Conservation (phyloP, 208 protist species). For the Trypanosoma lewisi region DNA sequence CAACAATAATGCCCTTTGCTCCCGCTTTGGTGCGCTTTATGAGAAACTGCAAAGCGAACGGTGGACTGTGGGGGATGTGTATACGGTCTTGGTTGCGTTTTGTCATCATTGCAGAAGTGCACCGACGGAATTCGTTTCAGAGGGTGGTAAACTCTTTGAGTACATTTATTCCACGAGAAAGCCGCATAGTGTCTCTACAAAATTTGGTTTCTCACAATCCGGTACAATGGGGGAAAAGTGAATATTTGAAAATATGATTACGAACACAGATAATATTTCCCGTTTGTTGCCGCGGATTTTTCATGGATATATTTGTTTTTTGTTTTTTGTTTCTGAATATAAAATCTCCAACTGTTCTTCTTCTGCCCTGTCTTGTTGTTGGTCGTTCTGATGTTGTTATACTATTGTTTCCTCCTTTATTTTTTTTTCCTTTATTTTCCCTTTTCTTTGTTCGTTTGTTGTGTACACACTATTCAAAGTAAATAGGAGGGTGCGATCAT, state of each 20-base stretch:
- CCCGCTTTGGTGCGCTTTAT: conserved; percentile 23
- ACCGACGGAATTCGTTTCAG: neutral
- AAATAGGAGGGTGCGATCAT: neutral
- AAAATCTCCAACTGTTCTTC: no score
- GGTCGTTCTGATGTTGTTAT: neutral
- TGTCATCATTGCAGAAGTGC: neutral
- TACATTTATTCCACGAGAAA: conserved; percentile 5
- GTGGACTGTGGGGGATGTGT: conserved; percentile 51
- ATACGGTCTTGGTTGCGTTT: conserved; percentile 24
- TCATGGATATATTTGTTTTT: no score
- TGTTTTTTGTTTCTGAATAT: no score
- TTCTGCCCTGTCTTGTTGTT: conserved; percentile 16
- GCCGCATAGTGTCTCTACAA: neutral
- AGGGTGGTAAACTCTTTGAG: conserved; percentile 12
- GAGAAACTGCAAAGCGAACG: conserved; percentile 27
- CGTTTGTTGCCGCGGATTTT: no score
- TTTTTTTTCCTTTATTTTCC: conserved; percentile 12
- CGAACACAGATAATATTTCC: no score
- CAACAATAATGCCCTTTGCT: conserved; percentile 25
- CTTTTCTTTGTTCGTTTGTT: neutral
- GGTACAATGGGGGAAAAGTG: neutral
- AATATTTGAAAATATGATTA: no score
- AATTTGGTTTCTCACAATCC: no score
- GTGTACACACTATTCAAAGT: neutral
- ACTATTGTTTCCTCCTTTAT: conserved; percentile 3